Conservation (phyloP, 257 asterid species). For the Capsicum pubescens region DNA sequence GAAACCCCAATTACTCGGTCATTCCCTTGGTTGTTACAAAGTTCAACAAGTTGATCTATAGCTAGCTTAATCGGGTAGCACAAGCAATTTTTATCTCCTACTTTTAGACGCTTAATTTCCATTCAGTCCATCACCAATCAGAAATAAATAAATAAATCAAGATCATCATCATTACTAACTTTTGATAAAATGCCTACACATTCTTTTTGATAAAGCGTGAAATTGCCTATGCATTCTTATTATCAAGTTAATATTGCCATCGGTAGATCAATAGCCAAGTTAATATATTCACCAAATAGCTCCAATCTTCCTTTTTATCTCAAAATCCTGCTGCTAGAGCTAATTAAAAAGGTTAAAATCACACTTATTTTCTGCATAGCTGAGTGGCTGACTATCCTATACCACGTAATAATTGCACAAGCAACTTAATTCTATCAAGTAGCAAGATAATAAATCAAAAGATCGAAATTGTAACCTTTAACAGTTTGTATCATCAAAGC, state of each 20-base stretch:
- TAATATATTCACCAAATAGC: background rate
- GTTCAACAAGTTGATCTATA: background rate
- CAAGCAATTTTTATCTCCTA: background rate
- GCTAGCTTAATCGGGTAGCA: background rate
- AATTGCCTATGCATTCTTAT: background rate
- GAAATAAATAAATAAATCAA: background rate
- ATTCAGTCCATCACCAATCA: background rate
- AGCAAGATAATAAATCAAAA: background rate
- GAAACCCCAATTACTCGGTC: background rate
- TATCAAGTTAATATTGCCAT: background rate
- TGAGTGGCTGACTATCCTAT: background rate
- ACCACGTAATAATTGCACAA: background rate
- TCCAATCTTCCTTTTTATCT: background rate
- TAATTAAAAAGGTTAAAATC: background rate
- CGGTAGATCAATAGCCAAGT: background rate
- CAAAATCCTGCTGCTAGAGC: background rate
- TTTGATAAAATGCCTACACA: background rate
- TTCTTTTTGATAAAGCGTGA: background rate
- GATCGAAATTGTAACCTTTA: background rate
- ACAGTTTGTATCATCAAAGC: background rate
- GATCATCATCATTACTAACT: background rate
- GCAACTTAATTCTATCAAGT: background rate
- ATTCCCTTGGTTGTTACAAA: background rate
- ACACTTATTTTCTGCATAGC: background rate
- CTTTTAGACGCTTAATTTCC: background rate